Evolutionary conservation across 2,329 filamentous ascomycete species (phyloP).

Genomic region (Fusarium guadeloupense): DNA sequence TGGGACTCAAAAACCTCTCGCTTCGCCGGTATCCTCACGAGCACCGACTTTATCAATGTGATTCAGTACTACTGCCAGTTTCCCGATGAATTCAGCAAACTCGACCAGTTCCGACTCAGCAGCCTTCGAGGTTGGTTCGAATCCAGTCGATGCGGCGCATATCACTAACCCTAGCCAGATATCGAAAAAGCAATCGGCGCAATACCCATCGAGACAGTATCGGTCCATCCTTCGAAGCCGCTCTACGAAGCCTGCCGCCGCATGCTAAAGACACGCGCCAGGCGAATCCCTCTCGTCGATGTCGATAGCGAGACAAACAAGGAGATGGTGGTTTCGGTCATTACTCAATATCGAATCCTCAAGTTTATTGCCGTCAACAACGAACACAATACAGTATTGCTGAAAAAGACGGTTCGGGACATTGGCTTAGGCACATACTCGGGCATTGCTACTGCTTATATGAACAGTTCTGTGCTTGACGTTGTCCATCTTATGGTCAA

Average conservation of each 20-base stretch:
- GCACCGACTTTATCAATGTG: slow-evolving; percentile 97
- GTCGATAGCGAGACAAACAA: slow-evolving; percentile 92
- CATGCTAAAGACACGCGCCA: slow-evolving; percentile 93
- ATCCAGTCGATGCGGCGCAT: neutral
- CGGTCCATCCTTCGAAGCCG: slow-evolving; percentile 89
- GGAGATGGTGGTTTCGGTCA: slow-evolving; percentile 93
- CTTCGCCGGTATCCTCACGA: slow-evolving; percentile 93
- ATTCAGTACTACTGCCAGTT: slow-evolving; percentile 99
- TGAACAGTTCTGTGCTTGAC: slow-evolving; percentile 92
- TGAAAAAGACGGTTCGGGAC: slow-evolving; percentile 88
- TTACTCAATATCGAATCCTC: slow-evolving; percentile 97
- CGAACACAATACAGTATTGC: slow-evolving; percentile 82
- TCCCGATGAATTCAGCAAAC: slow-evolving; percentile 85
- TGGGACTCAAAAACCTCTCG: slow-evolving; percentile 95
- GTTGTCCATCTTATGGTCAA: slow-evolving; percentile 94
- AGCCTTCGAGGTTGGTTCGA: slow-evolving; percentile 78
- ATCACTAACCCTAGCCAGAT: slow-evolving; percentile 63
- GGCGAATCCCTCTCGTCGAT: slow-evolving; percentile 92
- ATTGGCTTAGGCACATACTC: slow-evolving; percentile 86
- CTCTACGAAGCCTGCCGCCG: slow-evolving; percentile 94
- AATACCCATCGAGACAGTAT: slow-evolving; percentile 90
- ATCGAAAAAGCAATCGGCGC: slow-evolving; percentile 96
- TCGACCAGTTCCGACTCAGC: slow-evolving; percentile 93
- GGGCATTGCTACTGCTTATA: slow-evolving; percentile 81
- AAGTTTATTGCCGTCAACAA: slow-evolving; percentile 98